Base-by-base conservation (phyloP, 192 early-diverging fungal species). In the Rhizophagus sp. region DNA sequence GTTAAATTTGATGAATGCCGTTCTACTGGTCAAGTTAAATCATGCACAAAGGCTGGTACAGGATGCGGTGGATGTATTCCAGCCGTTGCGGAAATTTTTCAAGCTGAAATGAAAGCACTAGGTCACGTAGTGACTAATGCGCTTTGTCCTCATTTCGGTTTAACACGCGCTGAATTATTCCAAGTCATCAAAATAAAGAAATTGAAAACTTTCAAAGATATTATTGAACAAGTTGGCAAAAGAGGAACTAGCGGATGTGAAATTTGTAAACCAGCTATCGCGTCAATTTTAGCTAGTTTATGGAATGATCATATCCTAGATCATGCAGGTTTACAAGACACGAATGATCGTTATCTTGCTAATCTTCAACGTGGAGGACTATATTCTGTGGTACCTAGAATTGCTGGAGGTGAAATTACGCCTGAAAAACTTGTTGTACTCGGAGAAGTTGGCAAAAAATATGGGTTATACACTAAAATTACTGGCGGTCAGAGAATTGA, bases 401-500 rank as follows among this genome's bases (percentile, higher is more conserved):
- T 93, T n/a, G 78, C 92, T 15, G 91, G 86, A 30, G 91, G 91
- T 57, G 91, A 93, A 81, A 83, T 93, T 39, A 92, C 89, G 15
- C 92, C 91, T 24, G 89, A 92, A 62, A 90, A 90, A 69, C 83
- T 93, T 7, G 81, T 87, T 73, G 90, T 87, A 19, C 84, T 93
- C 62, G 91, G 86, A 22, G 27, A 89, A 75, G 87, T 93, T 52
- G 91, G 90, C 17, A 86, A 91, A 75, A 84, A 91, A 47, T 93
- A 89, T 75, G 83, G 78, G 3, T 82, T 93, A 3, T 93, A 93
- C 63, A 91, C 88, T 1, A 93, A 93, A 80, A 92, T 93, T 71
- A 91, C 92, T 1, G 92, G 92, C 68, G 92, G 90, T 49, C 92
- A 93, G 78, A 84, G 91, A 64, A 92, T 93, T 73, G 92, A 88